Conservation (phyloP, 768 basidiomycete species). For the Mycena pura region DNA sequence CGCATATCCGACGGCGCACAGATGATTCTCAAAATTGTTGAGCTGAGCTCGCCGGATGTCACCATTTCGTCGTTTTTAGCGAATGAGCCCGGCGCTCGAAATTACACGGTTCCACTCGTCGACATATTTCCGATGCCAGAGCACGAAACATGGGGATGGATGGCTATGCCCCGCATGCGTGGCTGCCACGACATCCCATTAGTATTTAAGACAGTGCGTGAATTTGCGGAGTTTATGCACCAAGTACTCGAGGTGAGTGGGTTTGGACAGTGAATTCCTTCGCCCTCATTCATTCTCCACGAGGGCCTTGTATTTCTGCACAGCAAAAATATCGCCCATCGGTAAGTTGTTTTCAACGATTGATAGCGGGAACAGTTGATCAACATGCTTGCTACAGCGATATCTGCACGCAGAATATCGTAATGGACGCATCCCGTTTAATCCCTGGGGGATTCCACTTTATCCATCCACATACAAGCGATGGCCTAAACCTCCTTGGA, state of each 20-base stretch:
- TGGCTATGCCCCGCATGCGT: neutral
- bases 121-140: neutral
- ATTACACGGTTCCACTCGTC: neutral
- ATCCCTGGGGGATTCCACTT: conserved; percentile 7
- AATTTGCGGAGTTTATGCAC: neutral
- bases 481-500: neutral
- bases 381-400: neutral
- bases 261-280: too few species aligned
- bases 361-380: neutral
- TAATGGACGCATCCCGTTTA: neutral
- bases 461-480: neutral
- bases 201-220: neutral
- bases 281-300: too few species aligned
- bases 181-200: neutral
- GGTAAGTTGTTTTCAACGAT: neutral
- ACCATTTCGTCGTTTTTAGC: neutral
- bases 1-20: neutral
- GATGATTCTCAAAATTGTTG: neutral
- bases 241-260: neutral
- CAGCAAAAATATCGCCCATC: neutral
- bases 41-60: neutral
- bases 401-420: neutral
- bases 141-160: neutral
- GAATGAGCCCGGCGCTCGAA: neutral
- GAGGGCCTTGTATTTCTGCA: neutral